Conservation (phyloP, 495 filamentous ascomycete species). For the Penicillium crystallinum region DNA sequence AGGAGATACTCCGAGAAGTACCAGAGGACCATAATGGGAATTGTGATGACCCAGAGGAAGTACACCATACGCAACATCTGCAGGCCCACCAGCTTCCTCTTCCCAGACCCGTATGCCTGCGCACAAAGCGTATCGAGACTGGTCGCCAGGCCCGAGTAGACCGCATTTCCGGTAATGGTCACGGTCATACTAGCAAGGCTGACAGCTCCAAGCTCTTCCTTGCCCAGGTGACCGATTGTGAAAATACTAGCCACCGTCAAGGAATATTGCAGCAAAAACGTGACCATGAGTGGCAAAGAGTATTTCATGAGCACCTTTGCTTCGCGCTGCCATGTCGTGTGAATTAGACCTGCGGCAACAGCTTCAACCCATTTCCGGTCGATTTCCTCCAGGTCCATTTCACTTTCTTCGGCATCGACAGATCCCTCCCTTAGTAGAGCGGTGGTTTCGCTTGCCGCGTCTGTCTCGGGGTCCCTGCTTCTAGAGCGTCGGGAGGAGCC, state of each 20-base stretch:
- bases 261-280: conserved; percentile 71
- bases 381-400: conserved; percentile 35
- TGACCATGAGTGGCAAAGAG: conserved; percentile 61
- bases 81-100: conserved; percentile 61
- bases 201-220: conserved; percentile 59
- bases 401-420: conserved; percentile 19
- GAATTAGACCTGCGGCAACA: conserved; percentile 64
- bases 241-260: conserved; percentile 68
- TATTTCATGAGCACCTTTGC: conserved; percentile 61
- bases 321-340: conserved; percentile 82
- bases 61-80: conserved; percentile 66
- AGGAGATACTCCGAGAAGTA: conserved; percentile 56
- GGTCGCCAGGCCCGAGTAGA: conserved; percentile 68
- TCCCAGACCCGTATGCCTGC: conserved; percentile 71
- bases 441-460: conserved; percentile 42
- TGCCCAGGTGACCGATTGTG: conserved; percentile 60
- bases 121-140: conserved; percentile 71
- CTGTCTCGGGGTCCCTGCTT: conserved; percentile 14
- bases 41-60: conserved; percentile 57
- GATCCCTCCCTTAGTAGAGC: conserved; percentile 37
- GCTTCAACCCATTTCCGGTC: conserved; percentile 74
- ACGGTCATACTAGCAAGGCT: conserved; percentile 64
- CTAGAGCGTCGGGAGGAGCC: conserved; percentile 9
- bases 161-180: conserved; percentile 67
- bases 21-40: conserved; percentile 66